Evolutionary conservation across 1,284 basidiomycete genomes (phyloP).

Genomic region (Sporisorium sorghi): DNA sequence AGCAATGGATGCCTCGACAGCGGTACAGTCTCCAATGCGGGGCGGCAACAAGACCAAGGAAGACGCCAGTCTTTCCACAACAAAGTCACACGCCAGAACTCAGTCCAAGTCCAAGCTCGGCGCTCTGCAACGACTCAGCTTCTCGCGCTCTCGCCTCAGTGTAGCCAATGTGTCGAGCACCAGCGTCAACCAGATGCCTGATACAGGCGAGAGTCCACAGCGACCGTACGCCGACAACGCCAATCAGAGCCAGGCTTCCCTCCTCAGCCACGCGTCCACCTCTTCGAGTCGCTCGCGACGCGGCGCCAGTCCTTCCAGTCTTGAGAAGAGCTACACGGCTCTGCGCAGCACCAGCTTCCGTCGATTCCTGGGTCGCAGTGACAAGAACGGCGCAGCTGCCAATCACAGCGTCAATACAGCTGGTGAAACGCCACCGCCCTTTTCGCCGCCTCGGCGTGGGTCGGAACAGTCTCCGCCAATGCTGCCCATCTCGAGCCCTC

Average conservation of each 20-base stretch:
- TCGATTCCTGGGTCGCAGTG: constrained; percentile 24
- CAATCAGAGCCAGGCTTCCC: constrained; percentile 34
- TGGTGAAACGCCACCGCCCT: not conserved
- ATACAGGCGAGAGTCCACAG: not conserved
- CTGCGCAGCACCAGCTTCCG: constrained; percentile 39
- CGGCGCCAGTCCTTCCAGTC: constrained; percentile 18
- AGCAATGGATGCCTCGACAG: not conserved
- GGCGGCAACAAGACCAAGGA: constrained; percentile 1
- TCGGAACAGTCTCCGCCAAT: constrained; percentile 7
- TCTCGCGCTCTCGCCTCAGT: constrained; percentile 42
- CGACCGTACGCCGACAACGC: constrained; percentile 5
- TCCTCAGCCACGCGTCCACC: constrained; percentile 34
- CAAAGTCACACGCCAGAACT: constrained; percentile 14
- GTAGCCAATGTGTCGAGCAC: constrained; percentile 26
- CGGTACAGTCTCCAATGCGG: not conserved
- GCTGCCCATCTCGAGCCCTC: constrained; percentile 15
- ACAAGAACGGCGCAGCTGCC: not conserved
- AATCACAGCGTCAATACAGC: not conserved
- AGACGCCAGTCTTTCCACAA: not conserved
- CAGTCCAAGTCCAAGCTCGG: constrained; percentile 31
- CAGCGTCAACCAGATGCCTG: constrained; percentile 19
- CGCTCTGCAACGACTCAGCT: constrained; percentile 38
- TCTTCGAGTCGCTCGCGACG: constrained; percentile 24
- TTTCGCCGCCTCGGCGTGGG: constrained; percentile 11
- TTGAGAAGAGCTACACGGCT: constrained; percentile 32